Conservation (phyloP, 306 rosid genomes). For the Urtica urens region DNA sequence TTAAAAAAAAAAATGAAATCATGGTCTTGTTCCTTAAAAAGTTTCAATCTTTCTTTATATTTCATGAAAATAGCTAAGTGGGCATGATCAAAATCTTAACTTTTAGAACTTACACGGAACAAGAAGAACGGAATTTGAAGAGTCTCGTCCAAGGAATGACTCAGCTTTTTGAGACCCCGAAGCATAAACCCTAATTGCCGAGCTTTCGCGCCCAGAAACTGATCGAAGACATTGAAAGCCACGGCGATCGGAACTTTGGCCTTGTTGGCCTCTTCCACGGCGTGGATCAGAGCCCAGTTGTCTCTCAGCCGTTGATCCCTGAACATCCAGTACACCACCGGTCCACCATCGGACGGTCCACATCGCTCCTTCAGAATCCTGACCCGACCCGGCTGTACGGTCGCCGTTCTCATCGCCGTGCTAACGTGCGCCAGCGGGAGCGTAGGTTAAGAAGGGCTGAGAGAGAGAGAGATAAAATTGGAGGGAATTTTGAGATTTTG, state of each 20-base stretch:
- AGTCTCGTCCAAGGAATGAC: constrained; percentile 28
- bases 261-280: constrained; percentile 59
- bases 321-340: constrained; percentile 94
- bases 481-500: constrained; percentile 50
- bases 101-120: constrained; percentile 39
- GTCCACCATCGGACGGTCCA: constrained; percentile 32
- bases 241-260: constrained; percentile 61
- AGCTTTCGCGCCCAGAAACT: constrained; percentile 69
- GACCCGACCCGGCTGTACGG: constrained; percentile 39
- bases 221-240: constrained; percentile 77
- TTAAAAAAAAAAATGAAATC: not conserved
- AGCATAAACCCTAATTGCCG: constrained; percentile 91
- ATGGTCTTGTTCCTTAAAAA: too few species aligned
- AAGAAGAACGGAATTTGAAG: constrained; percentile 66
- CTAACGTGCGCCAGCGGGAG: constrained; percentile 9
- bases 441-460: not conserved
- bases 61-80: not conserved
- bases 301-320: constrained; percentile 79
- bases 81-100: not conserved
- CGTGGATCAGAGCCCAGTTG: constrained; percentile 91
- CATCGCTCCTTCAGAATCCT: constrained; percentile 43
- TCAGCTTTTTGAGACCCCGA: constrained; percentile 54
- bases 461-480: constrained; percentile 5
- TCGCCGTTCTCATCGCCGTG: constrained; percentile 25
- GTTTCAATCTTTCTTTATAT: too few species aligned